Base-by-base conservation (phyloP, 1,284 basidiomycete species). In the Earliella scabrosa region DNA sequence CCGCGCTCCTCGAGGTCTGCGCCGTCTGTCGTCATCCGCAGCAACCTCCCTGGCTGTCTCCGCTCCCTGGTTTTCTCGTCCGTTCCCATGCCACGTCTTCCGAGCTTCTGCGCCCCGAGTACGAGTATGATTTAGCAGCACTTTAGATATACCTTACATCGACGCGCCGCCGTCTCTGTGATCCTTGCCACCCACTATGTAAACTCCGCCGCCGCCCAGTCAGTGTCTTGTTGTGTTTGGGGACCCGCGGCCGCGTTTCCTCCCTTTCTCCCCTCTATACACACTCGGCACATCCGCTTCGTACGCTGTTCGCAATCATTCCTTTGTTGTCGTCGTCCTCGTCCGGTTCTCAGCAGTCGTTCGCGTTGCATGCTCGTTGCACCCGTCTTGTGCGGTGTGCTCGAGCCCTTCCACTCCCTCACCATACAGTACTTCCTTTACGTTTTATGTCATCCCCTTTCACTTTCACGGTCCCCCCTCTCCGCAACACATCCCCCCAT, bases 131-230 rank as follows among this genome's bases (percentile, higher is more conserved):
- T 54, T 56, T 57, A 61, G 56, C 48, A 55, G 45, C 55, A 57
- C 54, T 41, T 52, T 61, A 61, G 59, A 61, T 55, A 45, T 61
- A 61, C 47, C 32, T 52, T 61, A 61, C 52, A 53, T 41, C 53
- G 53, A 45, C 55, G 55, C 36, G 39, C 20, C 38, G 55, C 52
- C 55, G 52, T 61, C 55, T 60, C 45, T 60, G 58, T n/a, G 29
- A 7, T 31, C 29, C 51, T 58, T 24, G 46, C 24, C 36, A 49
- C 59, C 52, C 36, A 35, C 54, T 58, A 61, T 61, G 60, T 61
- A 61, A 61, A 51, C 50, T 38, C 35, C 21, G 29, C 29, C 43
- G 7, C n/a, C 24, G 18, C 20, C 45, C 23, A 44, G 44, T 52
- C 45, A 36, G 31, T 40, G 29, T 20, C 3, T 23, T 36, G 35